Base-by-base conservation (phyloP, 495 filamentous ascomycete genomes). In the Cairneyella variabilis region DNA sequence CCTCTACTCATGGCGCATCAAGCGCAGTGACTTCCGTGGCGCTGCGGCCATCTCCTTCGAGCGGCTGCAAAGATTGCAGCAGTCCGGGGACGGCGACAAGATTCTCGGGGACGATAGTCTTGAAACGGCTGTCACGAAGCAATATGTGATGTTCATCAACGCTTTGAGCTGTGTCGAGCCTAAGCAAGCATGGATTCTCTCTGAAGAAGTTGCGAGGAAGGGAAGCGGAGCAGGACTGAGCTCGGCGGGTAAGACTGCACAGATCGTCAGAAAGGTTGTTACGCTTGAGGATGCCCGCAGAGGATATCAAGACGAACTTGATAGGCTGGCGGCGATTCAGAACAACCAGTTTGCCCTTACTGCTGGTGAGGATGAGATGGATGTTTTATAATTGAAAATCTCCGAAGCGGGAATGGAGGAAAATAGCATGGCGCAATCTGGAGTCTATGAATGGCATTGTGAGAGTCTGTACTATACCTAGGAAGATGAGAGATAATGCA, bases 91-190 rank as follows among this genome's bases (percentile, higher is more conserved):
- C 22, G 62, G 48, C 14, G 58, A 64, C 28, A 67, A 66, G 73
- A 68, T 67, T 56, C 52, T 57, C 71, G 68, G 75, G 42, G 67
- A 76, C 34, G 77, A 83, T 59, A 70, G 76, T 34, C 66, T 76
- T 9, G 75, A 79, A 47, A 76, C 79, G 14, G 74, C 73, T n/a
- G 76, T 82, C 54, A 81, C 72, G 54, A 79, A 71, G 68, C 83
- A 85, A 58, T 92, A 96, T 54, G 65, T 97, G 9, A 78, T 85
- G 51, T 74, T 97, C 32, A 91, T 97, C 71, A 97, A 98, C 64
- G 80, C 88, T 3, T 71, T 98, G 57, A 83, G 81, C 43, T 93
- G 88, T 53, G 89, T 96, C n/a, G 79, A 84, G 30, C 73, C 83
- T 56, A 83, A 87, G 58, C 84, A 96, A 64, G 89, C 87, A 0